Conservation (phyloP, 352 stramenopile genomes). For the Thraustochytrium sp. region DNA sequence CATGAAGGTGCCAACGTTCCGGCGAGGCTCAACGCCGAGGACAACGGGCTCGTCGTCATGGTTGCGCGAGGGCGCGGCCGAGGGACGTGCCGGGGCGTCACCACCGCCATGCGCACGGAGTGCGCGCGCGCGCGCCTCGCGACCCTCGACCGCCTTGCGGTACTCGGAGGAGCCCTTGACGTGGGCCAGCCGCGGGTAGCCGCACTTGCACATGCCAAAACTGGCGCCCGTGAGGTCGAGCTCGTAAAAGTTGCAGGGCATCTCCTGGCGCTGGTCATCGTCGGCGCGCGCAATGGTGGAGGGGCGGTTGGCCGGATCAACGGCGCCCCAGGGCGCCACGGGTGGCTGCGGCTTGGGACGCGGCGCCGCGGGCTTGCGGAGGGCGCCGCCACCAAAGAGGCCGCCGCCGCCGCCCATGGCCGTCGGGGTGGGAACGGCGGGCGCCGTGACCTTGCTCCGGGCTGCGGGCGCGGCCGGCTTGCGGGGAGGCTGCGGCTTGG, state of each 20-base stretch:
- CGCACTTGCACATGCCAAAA: constrained; percentile 43
- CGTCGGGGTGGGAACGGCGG: background rate
- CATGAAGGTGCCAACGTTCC: background rate
- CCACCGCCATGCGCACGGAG: background rate
- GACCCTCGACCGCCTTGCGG: background rate
- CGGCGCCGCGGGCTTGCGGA: background rate
- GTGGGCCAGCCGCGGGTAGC: constrained; percentile 21
- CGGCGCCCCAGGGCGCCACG: background rate
- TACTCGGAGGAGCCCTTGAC: constrained; percentile 35
- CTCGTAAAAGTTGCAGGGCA: constrained; percentile 36
- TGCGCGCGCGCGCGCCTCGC: background rate
- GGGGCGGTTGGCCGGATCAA: background rate
- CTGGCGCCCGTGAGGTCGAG: constrained; percentile 33
- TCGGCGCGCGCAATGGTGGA: background rate
- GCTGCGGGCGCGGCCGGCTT: too few relatives aligned
- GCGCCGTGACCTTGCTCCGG: too few relatives aligned
- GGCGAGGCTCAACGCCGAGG: background rate
- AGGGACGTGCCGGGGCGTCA: background rate
- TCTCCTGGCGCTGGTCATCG: background rate
- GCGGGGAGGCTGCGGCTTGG: background rate
- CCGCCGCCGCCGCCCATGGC: background rate
- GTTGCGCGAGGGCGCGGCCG: background rate
- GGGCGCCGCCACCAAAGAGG: background rate
- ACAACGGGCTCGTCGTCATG: background rate
- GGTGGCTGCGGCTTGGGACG: background rate